These are phyloP conservation scores for Ogataea ramenticola DNA, from an alignment of 805 yeast genomes.

Conservation along the genomic window DNA sequence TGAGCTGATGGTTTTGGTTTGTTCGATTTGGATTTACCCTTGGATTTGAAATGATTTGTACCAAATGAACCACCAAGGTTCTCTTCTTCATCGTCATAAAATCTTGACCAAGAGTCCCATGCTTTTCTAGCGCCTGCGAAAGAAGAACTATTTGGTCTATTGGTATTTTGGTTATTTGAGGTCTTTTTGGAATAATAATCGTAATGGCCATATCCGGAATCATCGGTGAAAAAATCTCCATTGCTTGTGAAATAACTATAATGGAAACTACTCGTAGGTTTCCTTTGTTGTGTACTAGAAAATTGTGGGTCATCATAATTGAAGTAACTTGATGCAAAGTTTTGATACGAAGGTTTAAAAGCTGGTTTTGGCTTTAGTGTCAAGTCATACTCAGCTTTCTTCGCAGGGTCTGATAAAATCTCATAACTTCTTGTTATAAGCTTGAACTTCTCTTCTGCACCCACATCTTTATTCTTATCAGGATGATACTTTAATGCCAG, in stretches of 20 bases:
- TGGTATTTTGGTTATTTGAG: too few relatives aligned
- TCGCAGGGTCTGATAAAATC: conserved; percentile 56
- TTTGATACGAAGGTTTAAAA: neutral
- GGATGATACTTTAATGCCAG: conserved; percentile 73
- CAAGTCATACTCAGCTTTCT: conserved; percentile 54
- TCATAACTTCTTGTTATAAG: conserved; percentile 87
- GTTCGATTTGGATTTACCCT: too few relatives aligned
- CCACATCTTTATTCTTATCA: conserved; percentile 58
- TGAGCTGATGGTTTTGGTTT: too few relatives aligned
- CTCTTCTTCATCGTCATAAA: neutral
- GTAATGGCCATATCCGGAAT: too few relatives aligned
- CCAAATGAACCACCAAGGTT: neutral
- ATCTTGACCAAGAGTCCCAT: neutral
- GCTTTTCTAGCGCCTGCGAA: neutral
- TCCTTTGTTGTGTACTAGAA: neutral
- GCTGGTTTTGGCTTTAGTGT: neutral
- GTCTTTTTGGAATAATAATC: too few relatives aligned
- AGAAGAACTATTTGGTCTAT: too few relatives aligned
- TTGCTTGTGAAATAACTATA: neutral
- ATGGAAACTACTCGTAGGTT: neutral
- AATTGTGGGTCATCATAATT: neutral
- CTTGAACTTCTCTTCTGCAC: conserved; percentile 79
- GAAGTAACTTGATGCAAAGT: too few relatives aligned
- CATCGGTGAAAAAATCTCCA: neutral
- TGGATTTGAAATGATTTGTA: too few relatives aligned